Base-by-base conservation (phyloP, 1,284 basidiomycete genomes). In the Cutaneotrichosporon cutaneum region DNA sequence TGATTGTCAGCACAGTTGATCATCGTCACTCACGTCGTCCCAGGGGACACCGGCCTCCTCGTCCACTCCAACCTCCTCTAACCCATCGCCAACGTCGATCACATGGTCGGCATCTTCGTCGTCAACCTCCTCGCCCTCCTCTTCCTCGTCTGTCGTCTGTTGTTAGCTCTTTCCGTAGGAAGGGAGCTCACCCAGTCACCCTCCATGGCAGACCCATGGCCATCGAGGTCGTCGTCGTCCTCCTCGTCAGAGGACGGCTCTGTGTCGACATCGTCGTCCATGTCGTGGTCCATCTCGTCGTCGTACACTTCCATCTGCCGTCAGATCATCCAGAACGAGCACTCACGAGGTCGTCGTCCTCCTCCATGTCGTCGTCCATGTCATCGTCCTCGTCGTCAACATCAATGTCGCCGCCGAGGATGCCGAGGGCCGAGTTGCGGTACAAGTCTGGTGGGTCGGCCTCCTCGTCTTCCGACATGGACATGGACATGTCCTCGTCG, bases 341-440 rank as follows among this genome's bases (percentile, higher is more conserved):
- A 63, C 69, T 36, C 52, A 75, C 69, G 54, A 71, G 64, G 10
- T 73, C 73, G 18, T 92, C 90, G 85, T 93, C 92, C 60, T 93
- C 91, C 30, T 90, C 88, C 61, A 92, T 90, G 58, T 88, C 89
- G 18, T 88, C 88, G 14, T 87, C 90, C 42, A 87, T 89, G 30
- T 86, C 87, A 51, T 88, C 90, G 59, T 89, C 89, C 47, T 88
- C 89, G 26, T 84, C 83, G 60, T 85, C 77, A 63, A 84, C 80
- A 30, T 76, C 80, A 65, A 77, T 71, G 2, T 79, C 80, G 33
- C 77, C 92, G 70, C 87, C 88, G 74, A 89, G 92, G 81, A 99
- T 94, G 70, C 95, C 96, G 44, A 99, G 84, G 6, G 93, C 90
- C 0, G 95, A 99, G 78, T 95, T 96, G 62, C 95, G 88, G 80